These are phyloP conservation scores for Fonsecaea erecta DNA, from an alignment of 2,329 filamentous ascomycete species.

Conservation along the genomic window DNA sequence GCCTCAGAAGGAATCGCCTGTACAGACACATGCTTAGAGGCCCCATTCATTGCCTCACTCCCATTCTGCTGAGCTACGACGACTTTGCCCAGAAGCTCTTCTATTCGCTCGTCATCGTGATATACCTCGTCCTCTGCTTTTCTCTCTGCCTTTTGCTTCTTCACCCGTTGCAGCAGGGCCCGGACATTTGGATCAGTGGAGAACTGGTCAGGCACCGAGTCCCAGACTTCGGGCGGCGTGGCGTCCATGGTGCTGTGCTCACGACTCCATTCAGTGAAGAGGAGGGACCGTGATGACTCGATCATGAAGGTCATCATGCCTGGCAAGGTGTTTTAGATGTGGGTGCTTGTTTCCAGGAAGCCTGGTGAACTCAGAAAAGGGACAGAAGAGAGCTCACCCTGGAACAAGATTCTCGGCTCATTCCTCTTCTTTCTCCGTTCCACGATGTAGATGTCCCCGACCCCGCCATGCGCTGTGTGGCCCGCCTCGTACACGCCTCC, in stretches of 20 bases:
- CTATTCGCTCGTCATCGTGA: constrained; percentile 5
- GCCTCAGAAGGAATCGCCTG: background rate
- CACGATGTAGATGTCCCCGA: constrained; percentile 9
- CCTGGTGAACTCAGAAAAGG: background rate
- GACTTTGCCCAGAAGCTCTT: constrained; percentile 10
- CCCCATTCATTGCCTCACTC: background rate
- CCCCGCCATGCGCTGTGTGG: constrained; percentile 14
- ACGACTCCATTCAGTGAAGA: constrained; percentile 14
- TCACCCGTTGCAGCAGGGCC: constrained; percentile 12
- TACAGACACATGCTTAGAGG: background rate
- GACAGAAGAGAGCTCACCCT: background rate
- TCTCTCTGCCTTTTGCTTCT: constrained; percentile 11
- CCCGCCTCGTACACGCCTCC: constrained; percentile 20
- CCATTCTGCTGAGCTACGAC: constrained; percentile 1
- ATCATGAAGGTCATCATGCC: constrained; percentile 16
- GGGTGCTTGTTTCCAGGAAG: background rate
- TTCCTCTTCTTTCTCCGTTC: constrained; percentile 14
- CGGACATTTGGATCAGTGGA: constrained; percentile 11
- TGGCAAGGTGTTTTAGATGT: background rate
- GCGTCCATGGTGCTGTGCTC: constrained; percentile 4
- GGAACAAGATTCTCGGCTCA: constrained; percentile 10
- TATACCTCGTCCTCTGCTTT: constrained; percentile 11
- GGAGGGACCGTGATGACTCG: constrained; percentile 9
- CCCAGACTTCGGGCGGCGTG: constrained; percentile 8
- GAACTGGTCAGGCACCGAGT: constrained; percentile 14